These are phyloP conservation scores for Penicillium polonicum DNA, from an alignment of 2,329 filamentous ascomycete genomes.

Conservation along the genomic window DNA sequence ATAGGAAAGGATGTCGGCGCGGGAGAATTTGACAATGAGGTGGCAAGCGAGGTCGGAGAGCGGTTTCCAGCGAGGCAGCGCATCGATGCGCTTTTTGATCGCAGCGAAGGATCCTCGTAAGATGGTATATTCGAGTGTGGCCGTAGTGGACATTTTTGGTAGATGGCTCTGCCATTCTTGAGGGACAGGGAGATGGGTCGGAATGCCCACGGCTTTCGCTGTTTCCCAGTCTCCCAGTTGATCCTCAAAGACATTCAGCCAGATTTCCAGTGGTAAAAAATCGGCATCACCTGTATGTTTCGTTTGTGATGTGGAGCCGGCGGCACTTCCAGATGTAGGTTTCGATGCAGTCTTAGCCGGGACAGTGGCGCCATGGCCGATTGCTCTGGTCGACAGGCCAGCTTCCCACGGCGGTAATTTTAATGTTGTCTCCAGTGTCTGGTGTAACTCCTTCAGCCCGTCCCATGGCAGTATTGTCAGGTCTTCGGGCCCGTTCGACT, in stretches of 20 bases:
- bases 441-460: conserved; percentile 39
- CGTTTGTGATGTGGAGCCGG: conserved; percentile 24
- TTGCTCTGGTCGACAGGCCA: conserved; percentile 12
- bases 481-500: conserved; percentile 62
- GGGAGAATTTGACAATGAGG: conserved; percentile 86
- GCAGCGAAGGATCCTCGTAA: conserved; percentile 68
- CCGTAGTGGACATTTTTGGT: conserved; percentile 64
- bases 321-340: conserved; percentile 38
- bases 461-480: conserved; percentile 53
- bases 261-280: conserved; percentile 76
- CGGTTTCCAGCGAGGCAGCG: conserved; percentile 67
- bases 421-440: conserved; percentile 34
- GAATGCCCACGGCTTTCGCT: conserved; percentile 75
- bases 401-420: conserved; percentile 23
- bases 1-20: conserved; percentile 74
- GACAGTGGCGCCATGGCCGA: conserved; percentile 11
- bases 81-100: conserved; percentile 70
- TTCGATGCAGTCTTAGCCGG: conserved; percentile 13
- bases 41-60: conserved; percentile 81
- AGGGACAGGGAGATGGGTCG: conserved; percentile 72
- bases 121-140: conserved; percentile 80
- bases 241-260: conserved; percentile 78
- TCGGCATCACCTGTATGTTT: conserved; percentile 24
- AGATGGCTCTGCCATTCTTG: conserved; percentile 67
- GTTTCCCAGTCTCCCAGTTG: conserved; percentile 88